Base-by-base conservation (phyloP, 2,329 filamentous ascomycete genomes). In the Trichothecium sympodiale region DNA sequence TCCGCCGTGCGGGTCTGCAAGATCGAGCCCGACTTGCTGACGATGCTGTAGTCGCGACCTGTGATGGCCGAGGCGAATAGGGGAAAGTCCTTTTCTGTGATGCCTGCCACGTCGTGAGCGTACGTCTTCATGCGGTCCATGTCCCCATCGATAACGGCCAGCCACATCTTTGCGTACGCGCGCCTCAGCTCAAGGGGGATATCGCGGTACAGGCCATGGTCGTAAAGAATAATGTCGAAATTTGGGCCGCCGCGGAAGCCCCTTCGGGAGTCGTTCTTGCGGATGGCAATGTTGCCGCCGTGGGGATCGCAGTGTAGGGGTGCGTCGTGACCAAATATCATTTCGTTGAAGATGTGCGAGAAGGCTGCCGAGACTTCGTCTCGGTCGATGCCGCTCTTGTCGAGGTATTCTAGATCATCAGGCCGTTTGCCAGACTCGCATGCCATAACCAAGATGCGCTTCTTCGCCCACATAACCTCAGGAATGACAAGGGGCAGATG, bases 61-160 rank as follows among this genome's bases (percentile, higher is more conserved):
- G 91, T 98, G 52, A 98, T 98, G 38, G 91, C 91, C 9, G 83
- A 91, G 1, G 89, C 91, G 55, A 98, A 98, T 15, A 98, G 72
- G 2, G 87, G 87, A 51, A 98, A 98, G 50, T 94, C 83, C 46
- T 87, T 79, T 42, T 94, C 87, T 5, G 71, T 81, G 41, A 98
- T 80, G 10, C 86, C 86, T 3, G 89, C 91, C 3, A 96, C 86
- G 51, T 94, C 83, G 46, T 80, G 74, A 2, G 89, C 82, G 55
- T 94, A 94, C 49, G 80, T 77, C 46, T 86, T 81, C 91, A 98
- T 98, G 15, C 70, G 68, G 3, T 69, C 60, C 60, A 94, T 80
- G 51, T 98, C 85, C 1, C 83, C 82, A 46, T 96, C 85, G 35
- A 98, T 82, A 17, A 98, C 85, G 5, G 91, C 88, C 9, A 98